Evolutionary conservation across 805 yeast species (phyloP).

Genomic region (Wickerhamiella siamensis): DNA sequence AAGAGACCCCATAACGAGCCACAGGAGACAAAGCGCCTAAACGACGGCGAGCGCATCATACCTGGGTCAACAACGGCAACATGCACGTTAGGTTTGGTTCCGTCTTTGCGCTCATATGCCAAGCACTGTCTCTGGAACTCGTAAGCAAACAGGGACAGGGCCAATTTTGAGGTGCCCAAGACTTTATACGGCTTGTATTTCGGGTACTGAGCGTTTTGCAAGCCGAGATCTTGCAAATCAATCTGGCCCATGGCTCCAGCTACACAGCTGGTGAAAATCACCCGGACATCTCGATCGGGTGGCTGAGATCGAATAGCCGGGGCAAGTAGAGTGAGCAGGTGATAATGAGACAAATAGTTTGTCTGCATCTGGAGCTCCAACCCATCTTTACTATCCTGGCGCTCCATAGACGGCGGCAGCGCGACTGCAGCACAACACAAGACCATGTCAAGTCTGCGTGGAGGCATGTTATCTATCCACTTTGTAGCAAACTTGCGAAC

Average conservation of each 20-base stretch:
- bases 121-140: conserved; percentile 60
- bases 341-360: conserved; percentile 71
- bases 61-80: conserved; percentile 83
- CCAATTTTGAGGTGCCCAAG: conserved; percentile 70
- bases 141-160: conserved; percentile 58
- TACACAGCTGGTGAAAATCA: conserved; percentile 64
- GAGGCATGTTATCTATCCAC: conserved; percentile 86
- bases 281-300: conserved; percentile 84
- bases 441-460: conserved; percentile 81
- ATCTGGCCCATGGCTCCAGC: conserved; percentile 61
- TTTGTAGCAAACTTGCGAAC: conserved; percentile 82
- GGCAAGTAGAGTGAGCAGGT: conserved; percentile 60
- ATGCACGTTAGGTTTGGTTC: conserved; percentile 51
- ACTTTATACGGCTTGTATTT: conserved; percentile 52
- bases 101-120: conserved; percentile 48
- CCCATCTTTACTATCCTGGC: conserved; percentile 65
- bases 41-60: conserved; percentile 72
- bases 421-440: conserved; percentile 77
- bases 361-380: conserved; percentile 73
- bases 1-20: conserved; percentile 48
- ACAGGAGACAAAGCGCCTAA: conserved; percentile 61
- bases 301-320: conserved; percentile 84
- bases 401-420: conserved; percentile 51
- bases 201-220: conserved; percentile 42
- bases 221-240: conserved; percentile 45